phyloP scores from a whole-genome alignment of 306 rosid genomes.

The Prunus padus region DNA sequence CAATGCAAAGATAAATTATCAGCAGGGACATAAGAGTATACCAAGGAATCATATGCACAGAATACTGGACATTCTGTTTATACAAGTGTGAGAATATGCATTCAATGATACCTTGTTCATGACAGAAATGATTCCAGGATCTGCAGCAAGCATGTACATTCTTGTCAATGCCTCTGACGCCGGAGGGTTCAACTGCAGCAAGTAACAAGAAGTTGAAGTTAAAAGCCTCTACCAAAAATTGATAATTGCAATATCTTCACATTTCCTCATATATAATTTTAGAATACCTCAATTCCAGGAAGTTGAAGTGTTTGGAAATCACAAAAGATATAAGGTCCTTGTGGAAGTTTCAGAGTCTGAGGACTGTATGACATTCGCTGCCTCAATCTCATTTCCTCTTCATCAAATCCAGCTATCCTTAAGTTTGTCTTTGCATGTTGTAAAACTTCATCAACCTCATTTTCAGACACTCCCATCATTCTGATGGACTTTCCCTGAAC shows the following conservation, averaged over 20 bases:
- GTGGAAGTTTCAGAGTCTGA: constrained; percentile 60
- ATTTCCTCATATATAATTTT: background rate
- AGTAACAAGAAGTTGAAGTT: constrained; percentile 15
- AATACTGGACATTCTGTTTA: constrained; percentile 26
- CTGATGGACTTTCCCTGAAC: constrained; percentile 68
- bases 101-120: constrained; percentile 72
- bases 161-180: constrained; percentile 80
- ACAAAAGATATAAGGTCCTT: constrained; percentile 81
- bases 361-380: constrained; percentile 64
- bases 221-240: background rate
- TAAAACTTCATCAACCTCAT: constrained; percentile 81
- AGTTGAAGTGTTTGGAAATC: constrained; percentile 75
- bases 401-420: constrained; percentile 89
- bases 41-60: background rate
- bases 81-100: background rate
- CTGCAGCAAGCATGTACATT: constrained; percentile 97
- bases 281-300: constrained; percentile 77
- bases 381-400: constrained; percentile 80
- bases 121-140: constrained; percentile 89
- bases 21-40: constrained; percentile 17
- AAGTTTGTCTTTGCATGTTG: constrained; percentile 57
- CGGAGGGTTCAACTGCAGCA: constrained; percentile 80
- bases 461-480: constrained; percentile 85
- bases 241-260: background rate
- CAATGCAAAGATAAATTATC: constrained; percentile 29